These are phyloP conservation scores for Alternaria consortialis DNA, from an alignment of 2,329 filamentous ascomycete species.

Conservation along the genomic window DNA sequence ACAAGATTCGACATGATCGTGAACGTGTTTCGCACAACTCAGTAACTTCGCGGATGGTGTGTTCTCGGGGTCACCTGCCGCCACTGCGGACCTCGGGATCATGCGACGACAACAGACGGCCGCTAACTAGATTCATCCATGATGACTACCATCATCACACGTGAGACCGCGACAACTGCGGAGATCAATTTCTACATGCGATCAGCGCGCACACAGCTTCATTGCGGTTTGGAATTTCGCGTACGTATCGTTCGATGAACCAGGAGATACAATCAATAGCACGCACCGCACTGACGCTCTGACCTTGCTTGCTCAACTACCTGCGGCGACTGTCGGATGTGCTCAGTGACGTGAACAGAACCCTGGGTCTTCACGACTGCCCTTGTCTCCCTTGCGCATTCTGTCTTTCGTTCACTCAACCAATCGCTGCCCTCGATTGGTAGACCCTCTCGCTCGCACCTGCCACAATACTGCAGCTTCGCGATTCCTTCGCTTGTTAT, in stretches of 20 bases:
- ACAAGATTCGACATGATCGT: too few species aligned
- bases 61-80: neutral
- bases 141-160: slow-evolving; percentile 3
- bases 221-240: neutral
- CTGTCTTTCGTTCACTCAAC: neutral
- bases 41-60: neutral
- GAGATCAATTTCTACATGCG: slow-evolving; percentile 13
- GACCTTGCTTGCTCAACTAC: neutral
- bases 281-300: slow-evolving; percentile 1
- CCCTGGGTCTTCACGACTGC: neutral
- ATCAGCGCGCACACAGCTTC: slow-evolving; percentile 5
- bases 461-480: slow-evolving; percentile 19
- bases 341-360: neutral
- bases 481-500: slow-evolving; percentile 10
- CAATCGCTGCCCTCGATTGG: neutral
- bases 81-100: neutral
- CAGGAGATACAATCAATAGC: neutral
- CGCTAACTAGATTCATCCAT: slow-evolving; percentile 8
- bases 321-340: neutral
- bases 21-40: too few species aligned
- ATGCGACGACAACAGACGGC: neutral
- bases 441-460: slow-evolving; percentile 4
- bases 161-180: slow-evolving; percentile 17
- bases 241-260: slow-evolving; percentile 6
- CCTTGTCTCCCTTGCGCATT: neutral